Percentiles rank a stretch among this genome's conserved stretches.
These are phyloP conservation scores for Orbilia quercus DNA, from an alignment of 2,329 filamentous ascomycete genomes.

Conservation along the genomic window DNA sequence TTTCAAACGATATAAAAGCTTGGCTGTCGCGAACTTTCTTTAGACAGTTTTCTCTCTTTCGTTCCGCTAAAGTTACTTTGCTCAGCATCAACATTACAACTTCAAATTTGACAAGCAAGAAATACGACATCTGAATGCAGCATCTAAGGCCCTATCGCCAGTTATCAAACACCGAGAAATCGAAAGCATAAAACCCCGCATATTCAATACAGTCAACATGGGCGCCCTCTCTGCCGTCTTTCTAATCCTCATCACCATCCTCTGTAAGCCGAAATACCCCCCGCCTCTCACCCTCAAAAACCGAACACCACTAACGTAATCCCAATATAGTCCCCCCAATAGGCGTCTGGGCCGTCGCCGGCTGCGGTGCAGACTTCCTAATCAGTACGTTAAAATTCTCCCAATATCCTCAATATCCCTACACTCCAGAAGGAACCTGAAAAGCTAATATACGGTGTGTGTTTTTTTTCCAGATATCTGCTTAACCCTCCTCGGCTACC, in stretches of 20 bases:
- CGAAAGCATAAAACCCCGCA: too few species aligned
- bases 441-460: not conserved
- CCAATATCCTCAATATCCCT: not conserved
- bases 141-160: too few species aligned
- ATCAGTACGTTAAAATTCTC: slow-evolving; percentile 62
- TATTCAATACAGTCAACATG: slow-evolving; percentile 60
- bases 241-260: slow-evolving; percentile 66
- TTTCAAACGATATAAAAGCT: too few species aligned
- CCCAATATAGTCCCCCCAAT: slow-evolving; percentile 71
- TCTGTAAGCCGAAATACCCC: slow-evolving; percentile 62
- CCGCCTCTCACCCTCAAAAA: not conserved
- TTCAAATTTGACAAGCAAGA: too few species aligned
- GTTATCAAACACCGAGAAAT: too few species aligned
- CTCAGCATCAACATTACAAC: not conserved
- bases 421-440: not conserved
- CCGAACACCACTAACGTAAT: slow-evolving; percentile 16
- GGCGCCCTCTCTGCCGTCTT: slow-evolving; percentile 63
- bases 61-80: too few species aligned
- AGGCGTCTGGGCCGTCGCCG: slow-evolving; percentile 73
- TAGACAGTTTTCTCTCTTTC: too few species aligned
- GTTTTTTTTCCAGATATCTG: slow-evolving; percentile 69
- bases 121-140: too few species aligned
- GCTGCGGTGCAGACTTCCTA: slow-evolving; percentile 68
- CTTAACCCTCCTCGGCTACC: slow-evolving; percentile 75
- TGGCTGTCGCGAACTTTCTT: not conserved